Conservation (phyloP, 2,329 filamentous ascomycete genomes). For the Xylariaceae sp. region DNA sequence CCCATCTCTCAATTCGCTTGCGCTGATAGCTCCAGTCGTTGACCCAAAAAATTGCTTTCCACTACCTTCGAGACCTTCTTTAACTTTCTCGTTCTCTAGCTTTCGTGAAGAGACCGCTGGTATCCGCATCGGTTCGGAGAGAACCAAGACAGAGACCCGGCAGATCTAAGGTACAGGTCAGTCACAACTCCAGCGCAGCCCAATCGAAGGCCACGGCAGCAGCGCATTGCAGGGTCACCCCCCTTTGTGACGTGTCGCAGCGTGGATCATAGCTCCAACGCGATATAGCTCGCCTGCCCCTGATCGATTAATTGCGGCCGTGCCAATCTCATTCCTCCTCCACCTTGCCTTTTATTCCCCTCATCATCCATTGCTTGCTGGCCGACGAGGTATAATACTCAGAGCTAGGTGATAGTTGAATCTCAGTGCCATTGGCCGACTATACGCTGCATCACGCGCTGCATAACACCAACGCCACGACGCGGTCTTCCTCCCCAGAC, state of each 20-base stretch:
- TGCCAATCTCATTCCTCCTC: constrained; percentile 3
- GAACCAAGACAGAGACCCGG: constrained; percentile 4
- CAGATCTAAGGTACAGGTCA: constrained; percentile 26
- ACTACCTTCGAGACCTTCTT: too few relatives aligned
- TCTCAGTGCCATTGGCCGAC: constrained; percentile 12
- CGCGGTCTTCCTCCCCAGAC: background rate
- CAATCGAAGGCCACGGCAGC: constrained; percentile 20
- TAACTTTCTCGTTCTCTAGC: too few relatives aligned
- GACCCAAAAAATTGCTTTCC: too few relatives aligned
- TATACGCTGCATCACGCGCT: constrained; percentile 1
- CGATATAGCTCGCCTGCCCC: constrained; percentile 13
- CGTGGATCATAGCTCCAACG: constrained; percentile 21
- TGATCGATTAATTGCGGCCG: background rate
- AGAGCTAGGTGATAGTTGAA: constrained; percentile 13
- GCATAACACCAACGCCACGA: constrained; percentile 5
- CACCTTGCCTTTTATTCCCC: constrained; percentile 8
- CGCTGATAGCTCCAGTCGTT: too few relatives aligned
- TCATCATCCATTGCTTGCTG: constrained; percentile 11
- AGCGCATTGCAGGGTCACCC: constrained; percentile 17
- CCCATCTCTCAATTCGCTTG: too few relatives aligned
- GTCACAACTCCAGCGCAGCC: constrained; percentile 11
- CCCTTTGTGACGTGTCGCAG: constrained; percentile 30
- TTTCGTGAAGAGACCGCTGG: too few relatives aligned
- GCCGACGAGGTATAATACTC: constrained; percentile 2
- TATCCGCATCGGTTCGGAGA: background rate